Conservation (phyloP, 2,329 filamentous ascomycete genomes). For the Karstenula rhodostoma region DNA sequence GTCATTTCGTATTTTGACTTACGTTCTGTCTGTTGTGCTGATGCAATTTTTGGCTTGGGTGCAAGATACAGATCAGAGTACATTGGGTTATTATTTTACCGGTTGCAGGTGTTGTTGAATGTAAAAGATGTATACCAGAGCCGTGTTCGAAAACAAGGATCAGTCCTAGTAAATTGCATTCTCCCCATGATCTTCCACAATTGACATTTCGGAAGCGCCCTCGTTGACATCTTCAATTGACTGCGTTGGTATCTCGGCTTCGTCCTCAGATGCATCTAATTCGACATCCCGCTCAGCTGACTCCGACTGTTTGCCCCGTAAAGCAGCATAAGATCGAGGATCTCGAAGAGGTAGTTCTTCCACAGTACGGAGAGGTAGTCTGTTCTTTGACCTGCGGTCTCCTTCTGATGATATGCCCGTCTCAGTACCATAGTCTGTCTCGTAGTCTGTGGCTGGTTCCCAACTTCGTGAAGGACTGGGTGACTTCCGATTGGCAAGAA, state of each 20-base stretch:
- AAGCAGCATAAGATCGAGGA: constrained; percentile 20
- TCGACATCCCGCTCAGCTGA: neutral
- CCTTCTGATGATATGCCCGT: constrained; percentile 5
- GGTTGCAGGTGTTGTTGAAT: neutral
- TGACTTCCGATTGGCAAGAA: constrained; percentile 31
- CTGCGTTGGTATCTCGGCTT: constrained; percentile 9
- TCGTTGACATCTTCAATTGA: constrained; percentile 13
- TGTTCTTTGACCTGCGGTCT: constrained; percentile 2
- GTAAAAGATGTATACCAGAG: neutral
- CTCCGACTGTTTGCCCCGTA: constrained; percentile 8
- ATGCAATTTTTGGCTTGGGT: neutral
- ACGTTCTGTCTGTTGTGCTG: neutral
- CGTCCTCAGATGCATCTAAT: constrained; percentile 3
- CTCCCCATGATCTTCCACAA: neutral
- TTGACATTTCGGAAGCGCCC: neutral
- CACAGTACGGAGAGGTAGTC: neutral
- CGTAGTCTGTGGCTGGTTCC: constrained; percentile 1
- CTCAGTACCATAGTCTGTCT: constrained; percentile 9
- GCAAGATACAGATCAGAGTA: neutral
- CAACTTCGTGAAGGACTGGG: neutral
- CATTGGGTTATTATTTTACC: neutral
- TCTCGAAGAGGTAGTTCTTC: constrained; percentile 21
- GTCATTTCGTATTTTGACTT: neutral
- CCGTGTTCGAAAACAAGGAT: neutral
- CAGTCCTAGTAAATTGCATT: neutral